A percentile compares a stretch with the other conserved stretches of the same genome.
Evolutionary conservation across 192 early-diverging fungal genomes (phyloP).

Genomic region (Spizellomyces punctatus): DNA sequence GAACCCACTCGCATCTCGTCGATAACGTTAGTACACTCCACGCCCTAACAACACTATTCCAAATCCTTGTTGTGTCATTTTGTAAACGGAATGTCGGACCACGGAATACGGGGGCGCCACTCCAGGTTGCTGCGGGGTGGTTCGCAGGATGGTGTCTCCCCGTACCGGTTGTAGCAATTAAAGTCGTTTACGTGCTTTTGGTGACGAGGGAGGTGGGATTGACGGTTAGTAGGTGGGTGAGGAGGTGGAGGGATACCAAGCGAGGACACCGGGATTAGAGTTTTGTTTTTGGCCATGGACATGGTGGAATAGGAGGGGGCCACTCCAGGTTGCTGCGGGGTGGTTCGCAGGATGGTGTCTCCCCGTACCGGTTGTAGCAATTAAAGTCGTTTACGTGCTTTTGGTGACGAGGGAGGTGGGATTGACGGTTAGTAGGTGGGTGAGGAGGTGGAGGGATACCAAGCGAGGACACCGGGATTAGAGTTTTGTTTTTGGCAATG

Average conservation of each 20-base stretch:
- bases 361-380: conserved; percentile 10
- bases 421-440: conserved; percentile 10
- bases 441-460: conserved; percentile 16
- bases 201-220: conserved; percentile 15
- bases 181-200: conserved; percentile 19
- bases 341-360: conserved; percentile 13
- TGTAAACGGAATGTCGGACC: neutral
- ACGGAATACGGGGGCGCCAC: neutral
- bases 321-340: neutral
- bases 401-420: conserved; percentile 18
- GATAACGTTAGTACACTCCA: conserved; percentile 13
- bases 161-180: conserved; percentile 13
- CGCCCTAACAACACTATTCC: conserved; percentile 11
- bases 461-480: conserved; percentile 28
- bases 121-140: neutral
- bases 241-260: conserved; percentile 22
- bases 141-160: conserved; percentile 15
- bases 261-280: conserved; percentile 23
- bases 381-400: conserved; percentile 24
- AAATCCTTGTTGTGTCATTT: conserved; percentile 3
- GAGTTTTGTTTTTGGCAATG: too few species aligned
- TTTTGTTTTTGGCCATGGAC: too few species aligned
- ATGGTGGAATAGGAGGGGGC: neutral
- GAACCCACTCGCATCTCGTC: neutral
- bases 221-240: conserved; percentile 14